Evolutionary conservation across 2,329 filamentous ascomycete species (phyloP), one percentile per base, ranked within the genome.

Genomic region (Colletotrichum magnum): DNA sequence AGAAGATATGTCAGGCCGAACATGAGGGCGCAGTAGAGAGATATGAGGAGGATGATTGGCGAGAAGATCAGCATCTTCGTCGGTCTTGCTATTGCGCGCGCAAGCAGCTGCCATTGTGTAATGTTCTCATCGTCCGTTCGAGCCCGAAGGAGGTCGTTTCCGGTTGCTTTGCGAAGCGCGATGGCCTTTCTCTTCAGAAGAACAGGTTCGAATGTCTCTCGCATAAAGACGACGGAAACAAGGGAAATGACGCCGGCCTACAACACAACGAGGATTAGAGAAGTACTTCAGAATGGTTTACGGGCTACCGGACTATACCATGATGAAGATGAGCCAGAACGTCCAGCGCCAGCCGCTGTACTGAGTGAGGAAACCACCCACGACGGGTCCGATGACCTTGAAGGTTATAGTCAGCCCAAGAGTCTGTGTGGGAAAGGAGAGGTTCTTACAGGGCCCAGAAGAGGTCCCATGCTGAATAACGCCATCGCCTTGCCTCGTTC

Each of bases 101-200:
- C 77, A 68, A 88, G 82, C 69, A 83, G 79, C 52, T 84, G 79
- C 0, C 70, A 58, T 0, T 80, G 72, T 18, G 75, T 77, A 1
- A 84, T 75, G 5, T 81, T 81, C 0, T 82, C 68, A 56, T 83
- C 68, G 56, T 82, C 12, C 9, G 58, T 85, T 74, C 87, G 88
- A 24, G 86, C 87, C 1, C 89, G 88, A 2, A 91, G 76, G 9
- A 78, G 72, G 0, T 71, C 68, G 66, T 90, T 89, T 12, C 87
- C 87, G 0, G 87, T 90, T 53, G 85, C 80, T 64, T 82, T 83
- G 4, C 81, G 82, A 0, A 90, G 79, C 2, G 77, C 75, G 2
- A 67, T 68, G 0, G 81, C 79, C 73, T 85, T 86, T 13, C 78
- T 77, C 58, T 81, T 72, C 1, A 89, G 78, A 9, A 89, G 73